Evolutionary conservation across 257 asterid species (phyloP), one percentile per base, ranked within the genome.

Genomic region (Petunia secreta): DNA sequence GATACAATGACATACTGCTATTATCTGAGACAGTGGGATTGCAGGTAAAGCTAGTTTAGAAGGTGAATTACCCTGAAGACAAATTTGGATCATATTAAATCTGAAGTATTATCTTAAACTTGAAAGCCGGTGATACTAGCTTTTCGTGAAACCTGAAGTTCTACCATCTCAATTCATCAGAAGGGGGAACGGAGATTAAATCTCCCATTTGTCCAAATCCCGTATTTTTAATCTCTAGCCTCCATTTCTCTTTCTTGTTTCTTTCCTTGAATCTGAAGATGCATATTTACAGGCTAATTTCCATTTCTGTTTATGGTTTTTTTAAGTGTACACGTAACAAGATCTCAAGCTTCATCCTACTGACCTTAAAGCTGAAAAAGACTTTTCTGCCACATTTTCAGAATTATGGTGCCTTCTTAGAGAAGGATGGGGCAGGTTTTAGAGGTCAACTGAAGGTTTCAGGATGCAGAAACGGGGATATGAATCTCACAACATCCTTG

Each of bases 391-490:
- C 77, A 68, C 84, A 80, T 63, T 71, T 84, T 80, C 92, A 95
- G 99, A 95, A 95, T 73, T 92, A 93, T 85, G 99, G 99, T 59
- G 99, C 98, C 75, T 88, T 89, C 87, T 91, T 92, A 43, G 99
- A 95, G 92, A 93, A 91, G 88, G 99, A 95, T 67, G 98, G 99
- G 59, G 98, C 97, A 73, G 99, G 97, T 55, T 87, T 93, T 88
- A 89, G 86, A 88, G 99, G 99, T 81, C 89, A 87, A 81, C 78
- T 95, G 81, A 91, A 88, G 86, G 86, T 95, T 80, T 85, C 85
- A 79, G 97, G 97, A 74, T 87, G 77, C 78, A 87, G 73, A 88
- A 88, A 85, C 78, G 99, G 97, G 67, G 98, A 90, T 82, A 82
- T 91, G 80, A 85, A 88, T 86, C 89, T 93, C 81, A 91, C 94